Conservation (phyloP, 306 rosid species). For the Fragaria nilgerrensis region DNA sequence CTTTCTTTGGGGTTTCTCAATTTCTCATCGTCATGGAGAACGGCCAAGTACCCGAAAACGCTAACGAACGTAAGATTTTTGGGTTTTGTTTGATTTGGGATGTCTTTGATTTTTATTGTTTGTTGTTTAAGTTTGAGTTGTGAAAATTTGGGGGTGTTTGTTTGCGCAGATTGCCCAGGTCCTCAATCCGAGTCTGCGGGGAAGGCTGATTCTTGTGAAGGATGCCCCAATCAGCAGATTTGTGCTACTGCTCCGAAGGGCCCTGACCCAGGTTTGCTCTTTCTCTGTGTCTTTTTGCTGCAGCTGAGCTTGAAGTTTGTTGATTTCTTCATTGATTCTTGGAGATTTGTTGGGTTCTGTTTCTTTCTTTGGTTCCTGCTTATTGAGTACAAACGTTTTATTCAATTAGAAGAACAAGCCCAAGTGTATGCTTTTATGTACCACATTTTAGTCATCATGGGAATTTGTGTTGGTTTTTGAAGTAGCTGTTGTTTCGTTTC, state of each 20-base stretch:
- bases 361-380: not conserved
- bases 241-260: conserved; percentile 96
- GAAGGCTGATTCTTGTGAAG: conserved; percentile 70
- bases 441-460: not conserved
- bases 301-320: not conserved
- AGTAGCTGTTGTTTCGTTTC: not conserved
- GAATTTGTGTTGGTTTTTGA: not conserved
- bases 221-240: conserved; percentile 85
- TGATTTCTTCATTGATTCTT: not conserved
- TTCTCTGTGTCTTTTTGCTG: not conserved
- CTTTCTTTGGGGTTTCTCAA: not conserved
- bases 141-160: not conserved
- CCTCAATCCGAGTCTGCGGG: conserved; percentile 85
- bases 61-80: conserved; percentile 72
- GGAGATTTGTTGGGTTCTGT: not conserved
- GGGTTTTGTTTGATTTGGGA: not conserved
- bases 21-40: conserved; percentile 48
- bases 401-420: too few relatives aligned
- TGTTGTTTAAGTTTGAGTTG: not conserved
- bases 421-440: too few relatives aligned
- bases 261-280: conserved; percentile 74
- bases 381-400: not conserved
- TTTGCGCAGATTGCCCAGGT: conserved; percentile 78
- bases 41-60: conserved; percentile 72
- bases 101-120: not conserved